Base-by-base conservation (phyloP, 306 rosid genomes). In the Dalbergia oliveri region DNA sequence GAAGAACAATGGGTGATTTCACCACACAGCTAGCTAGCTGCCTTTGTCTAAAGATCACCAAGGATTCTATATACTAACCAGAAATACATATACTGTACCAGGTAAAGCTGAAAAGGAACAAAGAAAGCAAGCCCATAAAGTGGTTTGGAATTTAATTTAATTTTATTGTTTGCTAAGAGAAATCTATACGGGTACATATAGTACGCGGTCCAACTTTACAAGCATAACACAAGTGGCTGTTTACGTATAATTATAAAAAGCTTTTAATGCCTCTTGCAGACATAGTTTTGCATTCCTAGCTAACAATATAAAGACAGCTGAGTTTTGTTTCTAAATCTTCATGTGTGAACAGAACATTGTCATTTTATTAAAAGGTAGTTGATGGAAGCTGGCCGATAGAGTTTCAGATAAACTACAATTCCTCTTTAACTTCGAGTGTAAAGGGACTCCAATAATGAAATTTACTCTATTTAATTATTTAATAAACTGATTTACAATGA, bases 111-210 rank as follows among this genome's bases (percentile, higher is more conserved):
- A 21, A 79, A 71, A 74, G 73, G 54, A 45, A 33, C 23, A 45
- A 65, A 80, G 62, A 83, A 83, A 78, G 82, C 14, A 58, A 41
- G 61, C 15, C 62, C 13, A 50, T 57, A 65, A 65, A 80, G 73
- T 61, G 76, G 84, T 78, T 89, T 87, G 13, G 53, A 72, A 37
- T 49, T 83, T 72, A 67, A 37, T 49, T 83, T 72, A 14, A 19
- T 35, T 78, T 5, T 26, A 26, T 26, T 60, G 67, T 79, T 73
- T 69, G 39, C 44, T 65, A 35, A 67, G 26, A 35, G 44, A 45
- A 64, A 51, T 61, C 51, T 81, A 16, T 62, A 51, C 19, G 33
- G 71, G 60, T 41, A 53, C 81, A 72, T 41, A 67, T 41, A 67
- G 83, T 60, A 85, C 67, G 14, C 39, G 75, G 37, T 11, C 56